These are phyloP conservation scores for Piromyces finnis DNA, from an alignment of 192 early-diverging fungal genomes.

Conservation along the genomic window DNA sequence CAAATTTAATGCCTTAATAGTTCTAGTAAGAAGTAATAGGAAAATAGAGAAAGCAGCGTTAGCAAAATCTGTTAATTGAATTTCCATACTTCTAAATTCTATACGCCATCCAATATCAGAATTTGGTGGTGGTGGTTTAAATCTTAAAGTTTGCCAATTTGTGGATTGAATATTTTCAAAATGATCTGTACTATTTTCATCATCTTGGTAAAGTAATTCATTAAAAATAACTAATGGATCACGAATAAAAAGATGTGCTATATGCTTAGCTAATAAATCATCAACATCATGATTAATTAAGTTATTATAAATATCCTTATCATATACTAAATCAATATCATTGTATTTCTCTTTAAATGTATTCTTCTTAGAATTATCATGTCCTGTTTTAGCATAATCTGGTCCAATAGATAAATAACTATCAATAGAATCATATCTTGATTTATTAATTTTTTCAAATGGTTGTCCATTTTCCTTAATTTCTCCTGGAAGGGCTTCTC, in stretches of 20 bases:
- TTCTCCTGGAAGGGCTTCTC: constrained; percentile 13
- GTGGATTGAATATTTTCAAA: constrained; percentile 99
- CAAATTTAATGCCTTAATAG: constrained; percentile 69
- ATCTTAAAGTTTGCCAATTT: constrained; percentile 98
- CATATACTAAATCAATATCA: constrained; percentile 68
- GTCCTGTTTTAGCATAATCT: constrained; percentile 9
- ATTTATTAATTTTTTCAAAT: constrained; percentile 57
- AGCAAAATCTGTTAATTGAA: constrained; percentile 91
- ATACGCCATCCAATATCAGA: constrained; percentile 89
- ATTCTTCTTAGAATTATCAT: too few relatives aligned
- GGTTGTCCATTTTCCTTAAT: not conserved
- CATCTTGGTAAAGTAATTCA: constrained; percentile 75
- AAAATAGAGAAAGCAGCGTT: constrained; percentile 93
- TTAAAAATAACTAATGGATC: constrained; percentile 90
- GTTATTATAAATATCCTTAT: constrained; percentile 55
- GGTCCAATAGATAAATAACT: constrained; percentile 56
- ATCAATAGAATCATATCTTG: constrained; percentile 89
- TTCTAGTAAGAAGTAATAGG: constrained; percentile 74
- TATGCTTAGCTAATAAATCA: constrained; percentile 70
- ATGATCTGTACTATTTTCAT: constrained; percentile 72
- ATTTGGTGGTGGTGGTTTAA: constrained; percentile 90
- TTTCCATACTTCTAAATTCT: constrained; percentile 92
- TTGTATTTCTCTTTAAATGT: constrained; percentile 74
- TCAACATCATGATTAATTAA: constrained; percentile 59
- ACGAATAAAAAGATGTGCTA: constrained; percentile 93